phyloP scores from a whole-genome alignment of 2,329 filamentous ascomycete genomes.

The Neofusicoccum umdonicola region DNA sequence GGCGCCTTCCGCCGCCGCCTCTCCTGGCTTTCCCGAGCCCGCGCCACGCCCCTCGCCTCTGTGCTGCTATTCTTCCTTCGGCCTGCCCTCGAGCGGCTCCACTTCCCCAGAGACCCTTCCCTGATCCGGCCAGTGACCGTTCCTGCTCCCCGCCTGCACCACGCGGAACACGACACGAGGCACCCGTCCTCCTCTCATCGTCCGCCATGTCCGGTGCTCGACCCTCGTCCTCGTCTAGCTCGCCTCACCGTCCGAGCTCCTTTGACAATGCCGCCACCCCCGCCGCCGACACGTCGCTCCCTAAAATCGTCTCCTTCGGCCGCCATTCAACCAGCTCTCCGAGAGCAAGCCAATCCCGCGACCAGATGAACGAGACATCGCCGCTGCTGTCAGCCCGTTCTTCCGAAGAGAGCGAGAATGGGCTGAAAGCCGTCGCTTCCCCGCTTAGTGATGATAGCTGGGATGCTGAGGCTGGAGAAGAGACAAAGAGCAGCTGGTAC shows the following conservation, averaged over 20 bases:
- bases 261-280: constrained; percentile 18
- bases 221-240: not conserved
- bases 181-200: not conserved
- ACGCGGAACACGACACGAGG: not conserved
- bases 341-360: constrained; percentile 19
- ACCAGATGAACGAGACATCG: constrained; percentile 34
- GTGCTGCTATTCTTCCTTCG: not conserved
- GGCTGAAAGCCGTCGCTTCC: constrained; percentile 32
- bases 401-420: constrained; percentile 32
- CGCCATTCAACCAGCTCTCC: constrained; percentile 23
- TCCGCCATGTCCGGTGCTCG: constrained; percentile 3
- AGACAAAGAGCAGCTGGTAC: constrained; percentile 80
- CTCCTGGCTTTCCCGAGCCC: not conserved
- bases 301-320: constrained; percentile 38
- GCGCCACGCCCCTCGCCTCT: not conserved
- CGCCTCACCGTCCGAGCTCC: not conserved
- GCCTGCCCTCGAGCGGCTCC: not conserved
- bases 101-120: not conserved
- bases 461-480: constrained; percentile 51
- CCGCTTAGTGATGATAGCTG: constrained; percentile 39
- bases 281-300: constrained; percentile 22
- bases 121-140: constrained; percentile 4
- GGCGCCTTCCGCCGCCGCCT: constrained; percentile 3
- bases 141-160: not conserved
- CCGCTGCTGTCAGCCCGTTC: constrained; percentile 32